A percentile compares a stretch with the other conserved stretches of the same genome.
Conservation (phyloP, 257 asterid genomes). For the Salvia splendens region DNA sequence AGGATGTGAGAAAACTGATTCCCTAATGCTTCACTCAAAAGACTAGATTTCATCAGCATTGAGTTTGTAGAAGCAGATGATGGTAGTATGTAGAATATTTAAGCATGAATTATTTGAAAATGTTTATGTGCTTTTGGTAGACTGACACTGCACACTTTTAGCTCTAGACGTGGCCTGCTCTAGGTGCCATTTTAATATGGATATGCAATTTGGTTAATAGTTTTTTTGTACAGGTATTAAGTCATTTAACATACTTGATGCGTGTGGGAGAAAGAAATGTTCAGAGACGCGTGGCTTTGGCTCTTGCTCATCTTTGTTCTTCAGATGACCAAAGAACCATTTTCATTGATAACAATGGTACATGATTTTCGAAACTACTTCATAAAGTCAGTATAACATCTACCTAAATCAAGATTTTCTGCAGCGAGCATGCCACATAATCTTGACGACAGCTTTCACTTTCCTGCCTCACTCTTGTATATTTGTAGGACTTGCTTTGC, state of each 20-base stretch:
- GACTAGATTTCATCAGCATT: conserved; percentile 5
- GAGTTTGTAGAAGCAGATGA: conserved; percentile 16
- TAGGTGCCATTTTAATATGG: conserved; percentile 17
- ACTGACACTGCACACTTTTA: not conserved
- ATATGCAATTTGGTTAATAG: conserved; percentile 20
- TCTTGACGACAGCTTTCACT: conserved; percentile 14
- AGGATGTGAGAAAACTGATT: conserved; percentile 5
- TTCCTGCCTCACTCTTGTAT: conserved; percentile 25
- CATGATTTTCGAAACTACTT: conserved; percentile 20
- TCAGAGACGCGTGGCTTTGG: conserved; percentile 84
- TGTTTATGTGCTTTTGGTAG: not conserved
- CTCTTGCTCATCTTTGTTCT: conserved; percentile 94
- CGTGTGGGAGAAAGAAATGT: conserved; percentile 71
- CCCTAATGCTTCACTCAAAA: conserved; percentile 12
- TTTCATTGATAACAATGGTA: conserved; percentile 82
- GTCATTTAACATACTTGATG: conserved; percentile 86
- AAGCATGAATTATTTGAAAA: conserved; percentile 15
- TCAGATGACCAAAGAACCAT: conserved; percentile 82
- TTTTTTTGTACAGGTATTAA: conserved; percentile 64
- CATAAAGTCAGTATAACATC: conserved; percentile 18
- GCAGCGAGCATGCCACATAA: conserved; percentile 21
- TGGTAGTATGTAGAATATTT: conserved; percentile 8
- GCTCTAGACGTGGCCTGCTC: conserved; percentile 1
- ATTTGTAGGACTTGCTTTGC: conserved; percentile 70
- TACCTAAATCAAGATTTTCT: conserved; percentile 17